Base-by-base conservation (phyloP, 257 asterid genomes). In the Haberlea rhodopensis region DNA sequence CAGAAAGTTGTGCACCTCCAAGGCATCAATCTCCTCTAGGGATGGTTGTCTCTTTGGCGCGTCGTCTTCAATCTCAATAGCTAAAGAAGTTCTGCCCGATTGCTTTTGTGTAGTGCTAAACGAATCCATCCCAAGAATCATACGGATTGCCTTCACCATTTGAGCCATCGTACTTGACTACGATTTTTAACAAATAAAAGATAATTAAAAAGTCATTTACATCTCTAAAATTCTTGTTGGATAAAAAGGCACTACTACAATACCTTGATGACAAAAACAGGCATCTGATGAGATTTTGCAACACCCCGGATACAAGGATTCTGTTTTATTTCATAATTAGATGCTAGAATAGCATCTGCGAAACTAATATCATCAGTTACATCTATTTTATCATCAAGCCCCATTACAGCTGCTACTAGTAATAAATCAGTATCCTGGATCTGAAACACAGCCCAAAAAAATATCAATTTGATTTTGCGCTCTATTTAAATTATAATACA, bases 261-360 rank as follows among this genome's bases (percentile, higher is more conserved):
- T 80, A 92, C 99, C 96, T 84, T 92, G 66, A 92, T 81, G 15
- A 87, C 97, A 73, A 82, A 92, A 37, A 92, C 87, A 48, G 97
- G 95, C 65, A 89, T 70, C 72, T 82, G 86, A 69, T 89, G 94
- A 71, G 80, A 92, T 74, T 92, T 92, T 7, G 97, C 99, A 72
- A 92, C 86, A 10, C 97, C 86, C n/a, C 90, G 94, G 63, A 92
- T 87, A 96, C 97, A 89, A 59, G 99, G 96, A 71, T 87, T 89
- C 78, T 80, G 88, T 73, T 87, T 87, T 81, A 92, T 75, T 85
- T 92, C 96, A 63, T 76, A 58, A 71, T 78, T 73, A 34, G 97
- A 87, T 56, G 85, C 92, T 60, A 92, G 77, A 80, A 92, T 84
- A 34, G 85, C 95, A 80, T 92, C 89, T 5, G 99, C 96, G 18